Conservation (phyloP, 2,329 filamentous ascomycete species). For the Botrytis byssoidea region DNA sequence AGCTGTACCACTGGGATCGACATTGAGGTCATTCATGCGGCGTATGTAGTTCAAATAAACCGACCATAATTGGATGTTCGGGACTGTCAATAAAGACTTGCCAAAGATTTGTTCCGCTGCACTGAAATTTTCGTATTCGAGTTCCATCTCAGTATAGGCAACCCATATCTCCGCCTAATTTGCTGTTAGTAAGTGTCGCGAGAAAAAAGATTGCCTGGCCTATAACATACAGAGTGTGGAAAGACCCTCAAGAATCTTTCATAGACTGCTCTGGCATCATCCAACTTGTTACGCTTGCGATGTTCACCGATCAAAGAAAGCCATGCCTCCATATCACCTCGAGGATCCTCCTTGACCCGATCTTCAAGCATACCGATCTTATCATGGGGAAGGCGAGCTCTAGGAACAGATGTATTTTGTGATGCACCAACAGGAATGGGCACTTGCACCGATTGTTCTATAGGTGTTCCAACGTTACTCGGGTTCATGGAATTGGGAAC, state of each 20-base stretch:
- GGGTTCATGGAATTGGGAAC: conserved; percentile 33
- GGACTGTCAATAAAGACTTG: conserved; percentile 72
- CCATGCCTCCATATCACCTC: conserved; percentile 92
- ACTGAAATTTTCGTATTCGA: conserved; percentile 78
- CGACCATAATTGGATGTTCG: conserved; percentile 85
- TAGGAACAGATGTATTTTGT: conserved; percentile 34
- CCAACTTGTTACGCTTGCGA: conserved; percentile 75
- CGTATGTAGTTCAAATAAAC: conserved; percentile 95
- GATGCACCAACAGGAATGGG: conserved; percentile 28
- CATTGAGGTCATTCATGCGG: conserved; percentile 80
- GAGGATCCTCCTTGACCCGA: conserved; percentile 86
- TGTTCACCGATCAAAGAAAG: conserved; percentile 81
- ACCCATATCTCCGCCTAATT: conserved; percentile 86
- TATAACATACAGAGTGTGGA: conserved; percentile 79
- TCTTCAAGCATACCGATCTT: conserved; percentile 64
- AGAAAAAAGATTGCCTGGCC: conserved; percentile 45
- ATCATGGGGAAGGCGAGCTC: conserved; percentile 41
- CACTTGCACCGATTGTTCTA: conserved; percentile 34
- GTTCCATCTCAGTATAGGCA: conserved; percentile 83
- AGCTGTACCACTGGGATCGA: conserved; percentile 73
- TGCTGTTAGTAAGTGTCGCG: conserved; percentile 39
- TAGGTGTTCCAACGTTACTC: conserved; percentile 27
- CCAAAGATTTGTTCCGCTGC: conserved; percentile 82
- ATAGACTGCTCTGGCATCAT: conserved; percentile 77
- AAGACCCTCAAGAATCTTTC: conserved; percentile 86